Conservation (phyloP, 2,329 filamentous ascomycete species). For the Fusarium euwallaceae region DNA sequence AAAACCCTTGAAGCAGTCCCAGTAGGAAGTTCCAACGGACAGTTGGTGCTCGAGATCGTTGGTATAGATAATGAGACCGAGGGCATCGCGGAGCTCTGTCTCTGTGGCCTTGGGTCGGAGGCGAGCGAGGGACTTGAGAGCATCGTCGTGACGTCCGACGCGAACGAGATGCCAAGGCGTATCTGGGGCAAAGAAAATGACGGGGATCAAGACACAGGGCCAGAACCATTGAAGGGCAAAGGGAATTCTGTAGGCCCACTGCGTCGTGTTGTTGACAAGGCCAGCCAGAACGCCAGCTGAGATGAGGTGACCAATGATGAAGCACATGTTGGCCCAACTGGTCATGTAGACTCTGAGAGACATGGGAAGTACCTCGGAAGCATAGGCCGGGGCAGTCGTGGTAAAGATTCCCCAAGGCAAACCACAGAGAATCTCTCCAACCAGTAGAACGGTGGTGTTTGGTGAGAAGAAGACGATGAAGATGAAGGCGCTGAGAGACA, state of each 20-base stretch:
- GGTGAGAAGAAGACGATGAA: conserved; percentile 62
- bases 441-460: conserved; percentile 53
- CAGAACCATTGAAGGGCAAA: conserved; percentile 65
- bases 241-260: conserved; percentile 62
- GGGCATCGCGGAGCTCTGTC: conserved; percentile 50
- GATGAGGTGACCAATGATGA: conserved; percentile 61
- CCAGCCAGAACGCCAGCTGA: conserved; percentile 50
- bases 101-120: conserved; percentile 48
- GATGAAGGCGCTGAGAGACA: conserved; percentile 57
- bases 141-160: conserved; percentile 50
- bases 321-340: conserved; percentile 62
- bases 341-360: conserved; percentile 60
- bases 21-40: conserved; percentile 55
- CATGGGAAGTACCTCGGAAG: conserved; percentile 57
- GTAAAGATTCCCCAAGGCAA: conserved; percentile 61
- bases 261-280: conserved; percentile 45
- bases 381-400: conserved; percentile 61
- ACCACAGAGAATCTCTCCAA: conserved; percentile 61
- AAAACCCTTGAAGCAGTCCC: conserved; percentile 59
- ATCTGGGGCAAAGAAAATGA: conserved; percentile 60
- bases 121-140: conserved; percentile 50
- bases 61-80: conserved; percentile 59
- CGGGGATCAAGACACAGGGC: conserved; percentile 57
- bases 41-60: conserved; percentile 55
- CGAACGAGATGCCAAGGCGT: conserved; percentile 61